Percentiles rank a stretch among this genome's conserved stretches.
These are phyloP conservation scores for Solanum pimpinellifolium DNA, from an alignment of 257 asterid species.

Conservation along the genomic window DNA sequence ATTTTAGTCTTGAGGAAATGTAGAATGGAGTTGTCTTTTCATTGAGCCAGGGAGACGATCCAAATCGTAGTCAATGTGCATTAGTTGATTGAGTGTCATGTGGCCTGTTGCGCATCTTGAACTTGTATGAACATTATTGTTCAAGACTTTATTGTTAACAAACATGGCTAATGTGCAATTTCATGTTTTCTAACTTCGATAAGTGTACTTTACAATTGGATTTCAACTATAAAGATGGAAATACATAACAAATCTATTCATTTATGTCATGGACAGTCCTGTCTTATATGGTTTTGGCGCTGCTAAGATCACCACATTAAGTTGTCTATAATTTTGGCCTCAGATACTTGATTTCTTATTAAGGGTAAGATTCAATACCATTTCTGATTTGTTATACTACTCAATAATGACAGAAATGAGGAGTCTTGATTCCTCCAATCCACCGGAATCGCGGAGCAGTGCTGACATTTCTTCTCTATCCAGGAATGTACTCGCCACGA, in stretches of 20 bases:
- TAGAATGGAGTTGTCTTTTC: not conserved
- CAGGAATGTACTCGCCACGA: not conserved
- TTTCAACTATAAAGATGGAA: not conserved
- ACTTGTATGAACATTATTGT: not conserved
- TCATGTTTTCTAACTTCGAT: not conserved
- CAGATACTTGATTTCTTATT: not conserved
- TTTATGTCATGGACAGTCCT: not conserved
- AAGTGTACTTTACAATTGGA: not conserved
- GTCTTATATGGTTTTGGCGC: not conserved
- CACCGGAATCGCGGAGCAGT: not conserved
- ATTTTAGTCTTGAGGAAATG: not conserved
- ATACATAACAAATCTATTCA: not conserved
- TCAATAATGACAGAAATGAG: slow-evolving; percentile 24
- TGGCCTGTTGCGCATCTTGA: not conserved
- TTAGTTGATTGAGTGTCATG: not conserved
- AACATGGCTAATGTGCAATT: not conserved
- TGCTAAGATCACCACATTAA: not conserved
- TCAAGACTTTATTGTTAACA: not conserved
- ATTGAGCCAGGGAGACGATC: not conserved
- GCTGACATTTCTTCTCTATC: not conserved
- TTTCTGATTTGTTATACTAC: not conserved
- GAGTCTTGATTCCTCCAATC: not conserved
- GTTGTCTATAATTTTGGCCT: not conserved
- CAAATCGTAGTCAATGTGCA: not conserved
- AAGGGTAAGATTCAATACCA: not conserved